Evolutionary conservation across 2,329 filamentous ascomycete species (phyloP), one percentile per base, ranked within the genome.

Genomic region (Lasiodiplodia citricola): DNA sequence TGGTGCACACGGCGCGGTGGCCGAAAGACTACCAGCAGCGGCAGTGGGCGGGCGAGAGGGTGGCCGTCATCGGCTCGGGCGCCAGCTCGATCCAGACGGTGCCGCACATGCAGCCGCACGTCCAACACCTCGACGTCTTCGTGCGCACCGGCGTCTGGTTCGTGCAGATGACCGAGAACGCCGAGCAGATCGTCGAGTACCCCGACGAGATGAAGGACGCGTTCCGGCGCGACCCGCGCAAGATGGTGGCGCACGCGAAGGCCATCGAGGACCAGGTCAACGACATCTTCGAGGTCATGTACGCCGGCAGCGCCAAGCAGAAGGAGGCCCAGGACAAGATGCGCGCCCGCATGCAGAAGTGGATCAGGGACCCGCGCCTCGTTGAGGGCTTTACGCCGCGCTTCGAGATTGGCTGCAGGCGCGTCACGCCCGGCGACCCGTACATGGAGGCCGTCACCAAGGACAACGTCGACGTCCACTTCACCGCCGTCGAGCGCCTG

Each of bases 391-490:
- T 84, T 67, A 83, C 80, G 5, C 83, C 83, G 0, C 82, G 79
- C 18, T 85, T 82, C 28, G 80, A 80, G 14, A 70, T 84, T 47
- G 83, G 83, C 1, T 85, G 82, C 68, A 78, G 83, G 13, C 72
- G 83, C n/a, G 76, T 85, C 52, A 84, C 82, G 0, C 83, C 83
- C 0, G 84, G 84, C 2, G 83, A 85, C 71, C 83, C 83, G 1
- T 86, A 86, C 71, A 84, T 86, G 80, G 70, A 78, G 54, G 84
- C 84, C 1, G 83, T 86, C 55, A 83, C 85, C 69, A 78, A 85
- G 66, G 75, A 78, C 8, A 86, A 86, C 64, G 83, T 86, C 2
- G 81, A 85, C 71, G 83, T 86, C 0, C 83, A 85, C 70, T 86
- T 85, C 71, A 82, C 83, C 1, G 76, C 80, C 1, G 83, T 85